Conservation (phyloP, 1,139 yeast genomes). For the Ashbya aceris region DNA sequence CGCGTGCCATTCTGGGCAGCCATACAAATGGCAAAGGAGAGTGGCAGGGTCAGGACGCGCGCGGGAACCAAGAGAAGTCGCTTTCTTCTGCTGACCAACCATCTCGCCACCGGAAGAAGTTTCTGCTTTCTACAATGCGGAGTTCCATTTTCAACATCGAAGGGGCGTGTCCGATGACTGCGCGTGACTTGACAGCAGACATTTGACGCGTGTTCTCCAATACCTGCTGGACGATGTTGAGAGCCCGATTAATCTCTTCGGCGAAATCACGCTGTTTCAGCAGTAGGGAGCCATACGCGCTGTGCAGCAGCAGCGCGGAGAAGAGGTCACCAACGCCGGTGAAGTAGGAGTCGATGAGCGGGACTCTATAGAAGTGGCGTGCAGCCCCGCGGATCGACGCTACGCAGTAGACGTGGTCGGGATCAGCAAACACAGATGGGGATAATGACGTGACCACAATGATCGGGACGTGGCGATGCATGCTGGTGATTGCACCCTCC, state of each 20-base stretch:
- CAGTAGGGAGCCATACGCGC: constrained; percentile 22
- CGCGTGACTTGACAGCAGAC: constrained; percentile 16
- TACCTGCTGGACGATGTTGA: constrained; percentile 27
- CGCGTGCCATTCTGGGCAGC: no score
- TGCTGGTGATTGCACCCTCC: constrained; percentile 32
- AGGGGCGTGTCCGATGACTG: constrained; percentile 22
- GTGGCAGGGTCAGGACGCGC: no score
- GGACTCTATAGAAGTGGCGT: constrained; percentile 35
- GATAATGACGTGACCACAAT: constrained; percentile 28
- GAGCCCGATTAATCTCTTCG: constrained; percentile 23
- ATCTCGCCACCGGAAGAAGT: constrained; percentile 9
- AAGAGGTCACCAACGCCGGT: constrained; percentile 72
- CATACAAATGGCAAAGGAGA: no score
- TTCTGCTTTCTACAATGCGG: constrained; percentile 25
- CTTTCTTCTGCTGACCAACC: no score
- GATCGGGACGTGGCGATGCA: constrained; percentile 33
- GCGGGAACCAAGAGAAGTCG: no score
- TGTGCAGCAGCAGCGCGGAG: constrained; percentile 52
- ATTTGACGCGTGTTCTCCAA: constrained; percentile 18
- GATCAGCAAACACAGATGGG: constrained; percentile 18
- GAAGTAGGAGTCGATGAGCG: constrained; percentile 53
- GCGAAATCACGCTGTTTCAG: constrained; percentile 8
- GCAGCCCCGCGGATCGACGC: constrained; percentile 25
- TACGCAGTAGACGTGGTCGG: constrained; percentile 30
- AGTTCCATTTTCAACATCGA: constrained; percentile 29